Base-by-base conservation (phyloP, 192 early-diverging fungal species). In the Funneliformis geosporum region DNA sequence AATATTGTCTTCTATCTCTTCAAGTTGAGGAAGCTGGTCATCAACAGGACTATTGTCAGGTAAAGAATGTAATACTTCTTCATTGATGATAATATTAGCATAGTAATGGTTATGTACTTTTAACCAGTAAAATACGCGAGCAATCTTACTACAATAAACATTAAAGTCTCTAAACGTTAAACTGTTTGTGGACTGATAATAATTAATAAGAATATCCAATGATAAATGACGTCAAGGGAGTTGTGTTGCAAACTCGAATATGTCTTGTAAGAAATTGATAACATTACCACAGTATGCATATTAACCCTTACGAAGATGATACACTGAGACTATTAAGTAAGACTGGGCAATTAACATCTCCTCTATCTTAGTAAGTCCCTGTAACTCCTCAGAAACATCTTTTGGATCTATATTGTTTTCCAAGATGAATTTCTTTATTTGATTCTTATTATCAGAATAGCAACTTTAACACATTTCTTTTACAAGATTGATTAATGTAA, bases 11-110 rank as follows among this genome's bases (percentile, higher is more conserved):
- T 46, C 18, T 18, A 6, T 25, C 42, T 43, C 43, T 43, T 43
- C 5, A 42, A 71, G 9, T 18, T 44, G 42, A 4, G 33, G 42
- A 46, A 71, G 40, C 16, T 16, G 27, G 8, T 39, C 40, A 46
- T 42, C 27, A 71, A 71, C 39, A 43, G 69, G 23, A 43, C 40
- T 4, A 47, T 71, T 42, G 12, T 71, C 40, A 42, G 69, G 40
- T 47, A 71, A 42, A 23, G 40, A 71, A 46, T 71, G 69, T n/a
- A 71, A 38, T 8, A 47, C 25, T n/a, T 71, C 14, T n/a, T 71
- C 23, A 43, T 71, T 16, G 23, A 71, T 71, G 43, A 44, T 10
- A 44, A 44, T 9, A 44, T 44, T 11, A 44, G 43, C 7, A 44
- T 44, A 44, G 10, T 44, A 44, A 5, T 4, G 5, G 43, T 44